Conservation (phyloP, 306 rosid genomes). For the Rubus idaeus region DNA sequence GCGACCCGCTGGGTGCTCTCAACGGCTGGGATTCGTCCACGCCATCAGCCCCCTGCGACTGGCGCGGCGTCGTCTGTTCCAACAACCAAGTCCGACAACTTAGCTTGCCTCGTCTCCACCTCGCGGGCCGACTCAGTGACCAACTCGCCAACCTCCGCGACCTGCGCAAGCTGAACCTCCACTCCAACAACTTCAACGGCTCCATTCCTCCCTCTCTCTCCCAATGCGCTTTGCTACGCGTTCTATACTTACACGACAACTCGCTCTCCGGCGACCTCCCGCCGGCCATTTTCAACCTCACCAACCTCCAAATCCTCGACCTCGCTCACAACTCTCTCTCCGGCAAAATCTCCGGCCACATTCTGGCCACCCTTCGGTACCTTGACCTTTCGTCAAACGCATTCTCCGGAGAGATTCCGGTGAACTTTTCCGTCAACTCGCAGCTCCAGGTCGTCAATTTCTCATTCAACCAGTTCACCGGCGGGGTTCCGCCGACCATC, state of each 20-base stretch:
- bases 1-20: constrained; percentile 61
- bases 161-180: constrained; percentile 65
- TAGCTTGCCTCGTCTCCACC: constrained; percentile 67
- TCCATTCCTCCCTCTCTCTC: constrained; percentile 68
- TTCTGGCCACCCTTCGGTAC: constrained; percentile 48
- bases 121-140: constrained; percentile 46
- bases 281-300: constrained; percentile 51
- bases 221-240: constrained; percentile 57
- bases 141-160: constrained; percentile 43
- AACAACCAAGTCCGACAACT: constrained; percentile 55
- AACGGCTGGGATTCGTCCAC: constrained; percentile 63
- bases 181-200: constrained; percentile 63
- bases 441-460: constrained; percentile 59
- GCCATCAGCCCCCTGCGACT: constrained; percentile 73
- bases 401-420: constrained; percentile 61
- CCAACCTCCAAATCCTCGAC: constrained; percentile 68
- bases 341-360: constrained; percentile 33
- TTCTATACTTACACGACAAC: constrained; percentile 67
- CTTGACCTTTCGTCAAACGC: constrained; percentile 58
- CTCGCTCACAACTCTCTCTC: constrained; percentile 55
- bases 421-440: constrained; percentile 43
- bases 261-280: constrained; percentile 62
- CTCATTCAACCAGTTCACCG: constrained; percentile 60
- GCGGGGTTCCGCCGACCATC: constrained; percentile 48
- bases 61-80: constrained; percentile 63